Conservation (phyloP, 768 basidiomycete genomes). For the Lentinula lateritia region DNA sequence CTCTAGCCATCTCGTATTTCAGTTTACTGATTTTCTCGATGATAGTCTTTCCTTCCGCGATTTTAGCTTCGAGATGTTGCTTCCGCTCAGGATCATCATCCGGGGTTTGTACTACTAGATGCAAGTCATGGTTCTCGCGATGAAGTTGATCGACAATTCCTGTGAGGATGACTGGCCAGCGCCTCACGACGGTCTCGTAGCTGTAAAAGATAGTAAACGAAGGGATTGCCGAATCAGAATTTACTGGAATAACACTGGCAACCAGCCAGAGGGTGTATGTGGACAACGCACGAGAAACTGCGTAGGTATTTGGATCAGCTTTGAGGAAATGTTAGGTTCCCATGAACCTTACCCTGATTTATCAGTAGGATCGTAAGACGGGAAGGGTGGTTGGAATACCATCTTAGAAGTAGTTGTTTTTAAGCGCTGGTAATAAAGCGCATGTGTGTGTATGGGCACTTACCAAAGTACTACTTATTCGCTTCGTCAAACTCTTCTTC, state of each 20-base stretch:
- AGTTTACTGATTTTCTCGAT: slow-evolving; percentile 70
- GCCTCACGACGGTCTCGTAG: slow-evolving; percentile 71
- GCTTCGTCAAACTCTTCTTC: not conserved
- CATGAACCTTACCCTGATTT: slow-evolving; percentile 43
- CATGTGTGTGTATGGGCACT: not conserved
- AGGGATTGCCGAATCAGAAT: not conserved
- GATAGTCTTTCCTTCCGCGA: slow-evolving; percentile 74
- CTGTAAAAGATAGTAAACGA: slow-evolving; percentile 25
- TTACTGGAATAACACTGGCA: too few relatives aligned
- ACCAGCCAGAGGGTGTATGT: too few relatives aligned
- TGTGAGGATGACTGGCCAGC: slow-evolving; percentile 86
- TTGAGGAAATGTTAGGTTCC: not conserved
- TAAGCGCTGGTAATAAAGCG: too few relatives aligned
- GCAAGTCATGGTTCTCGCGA: slow-evolving; percentile 57
- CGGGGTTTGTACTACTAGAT: slow-evolving; percentile 16
- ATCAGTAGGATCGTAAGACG: slow-evolving; percentile 74
- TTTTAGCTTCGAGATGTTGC: slow-evolving; percentile 25
- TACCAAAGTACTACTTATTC: not conserved
- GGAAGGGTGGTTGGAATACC: slow-evolving; percentile 49
- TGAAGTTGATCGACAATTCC: slow-evolving; percentile 72
- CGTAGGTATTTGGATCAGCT: not conserved
- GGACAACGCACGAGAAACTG: slow-evolving; percentile 58
- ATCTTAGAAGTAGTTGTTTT: not conserved
- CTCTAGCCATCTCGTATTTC: slow-evolving; percentile 86
- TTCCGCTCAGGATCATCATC: slow-evolving; percentile 15